These are phyloP conservation scores for Pleurotus tuber-regium DNA, from an alignment of 768 basidiomycete genomes.

Conservation along the genomic window DNA sequence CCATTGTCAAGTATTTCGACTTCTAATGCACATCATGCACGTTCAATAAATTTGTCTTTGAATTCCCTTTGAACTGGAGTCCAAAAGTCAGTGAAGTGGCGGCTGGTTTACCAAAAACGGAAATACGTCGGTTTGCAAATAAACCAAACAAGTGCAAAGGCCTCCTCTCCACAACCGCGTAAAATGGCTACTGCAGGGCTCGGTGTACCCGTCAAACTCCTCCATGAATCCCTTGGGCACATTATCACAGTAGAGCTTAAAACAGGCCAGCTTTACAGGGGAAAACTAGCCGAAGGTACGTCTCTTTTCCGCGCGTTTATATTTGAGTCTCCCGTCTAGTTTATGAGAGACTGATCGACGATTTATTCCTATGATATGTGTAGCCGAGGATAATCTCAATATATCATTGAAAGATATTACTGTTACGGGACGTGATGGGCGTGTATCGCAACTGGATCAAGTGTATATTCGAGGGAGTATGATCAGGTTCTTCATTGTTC, in stretches of 20 bases:
- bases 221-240: slow-evolving; percentile 96
- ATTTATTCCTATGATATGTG: slow-evolving; percentile 22
- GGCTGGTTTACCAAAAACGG: no score
- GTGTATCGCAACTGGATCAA: slow-evolving; percentile 97
- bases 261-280: slow-evolving; percentile 95
- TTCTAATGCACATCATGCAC: no score
- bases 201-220: slow-evolving; percentile 93
- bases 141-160: neutral
- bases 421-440: slow-evolving; percentile 96
- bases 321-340: neutral
- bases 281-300: slow-evolving; percentile 95
- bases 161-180: slow-evolving; percentile 14
- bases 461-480: slow-evolving; percentile 99
- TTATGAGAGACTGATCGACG: slow-evolving; percentile 3
- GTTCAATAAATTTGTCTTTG: no score
- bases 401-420: slow-evolving; percentile 96
- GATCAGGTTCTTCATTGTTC: slow-evolving; percentile 98
- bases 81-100: no score
- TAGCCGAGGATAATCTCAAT: slow-evolving; percentile 98
- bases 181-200: slow-evolving; percentile 62
- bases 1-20: no score
- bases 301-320: slow-evolving; percentile 10
- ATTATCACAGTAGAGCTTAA: slow-evolving; percentile 98
- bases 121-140: neutral
- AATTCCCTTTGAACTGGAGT: no score